Conservation (phyloP, 305 asterid species). For the Rubia tinctorum region DNA sequence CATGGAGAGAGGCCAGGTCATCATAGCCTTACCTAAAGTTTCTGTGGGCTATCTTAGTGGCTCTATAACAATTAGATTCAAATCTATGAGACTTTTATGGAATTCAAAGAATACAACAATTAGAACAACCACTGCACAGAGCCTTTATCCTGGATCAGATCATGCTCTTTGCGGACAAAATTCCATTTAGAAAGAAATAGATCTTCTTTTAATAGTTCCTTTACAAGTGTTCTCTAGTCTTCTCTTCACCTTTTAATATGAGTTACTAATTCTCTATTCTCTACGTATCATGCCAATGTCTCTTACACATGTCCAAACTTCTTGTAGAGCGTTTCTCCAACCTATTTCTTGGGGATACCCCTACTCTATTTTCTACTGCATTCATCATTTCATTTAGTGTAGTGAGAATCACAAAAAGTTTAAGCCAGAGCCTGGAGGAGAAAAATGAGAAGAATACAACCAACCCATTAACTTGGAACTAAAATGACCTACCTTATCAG, state of each 20-base stretch:
- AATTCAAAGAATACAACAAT: too few species aligned
- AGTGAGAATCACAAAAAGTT: neutral
- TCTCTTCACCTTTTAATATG: neutral
- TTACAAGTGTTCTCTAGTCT: neutral
- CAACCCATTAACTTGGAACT: conserved; percentile 1
- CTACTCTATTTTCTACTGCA: neutral
- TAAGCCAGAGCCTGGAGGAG: neutral
- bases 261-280: neutral
- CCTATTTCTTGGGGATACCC: neutral
- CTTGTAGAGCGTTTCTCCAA: neutral
- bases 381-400: neutral
- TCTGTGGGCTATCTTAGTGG: too few species aligned
- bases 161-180: neutral
- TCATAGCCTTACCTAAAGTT: too few species aligned
- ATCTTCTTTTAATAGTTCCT: neutral
- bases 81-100: too few species aligned
- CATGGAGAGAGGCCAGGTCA: too few species aligned
- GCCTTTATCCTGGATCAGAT: neutral
- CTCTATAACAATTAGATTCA: too few species aligned
- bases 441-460: neutral
- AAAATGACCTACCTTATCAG: conserved; percentile 49
- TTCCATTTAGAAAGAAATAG: neutral
- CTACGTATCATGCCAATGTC: neutral
- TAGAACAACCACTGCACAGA: too few species aligned
- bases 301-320: neutral